These are phyloP conservation scores for Theobroma cacao DNA, from an alignment of 345 rosid genomes.

Conservation along the genomic window DNA sequence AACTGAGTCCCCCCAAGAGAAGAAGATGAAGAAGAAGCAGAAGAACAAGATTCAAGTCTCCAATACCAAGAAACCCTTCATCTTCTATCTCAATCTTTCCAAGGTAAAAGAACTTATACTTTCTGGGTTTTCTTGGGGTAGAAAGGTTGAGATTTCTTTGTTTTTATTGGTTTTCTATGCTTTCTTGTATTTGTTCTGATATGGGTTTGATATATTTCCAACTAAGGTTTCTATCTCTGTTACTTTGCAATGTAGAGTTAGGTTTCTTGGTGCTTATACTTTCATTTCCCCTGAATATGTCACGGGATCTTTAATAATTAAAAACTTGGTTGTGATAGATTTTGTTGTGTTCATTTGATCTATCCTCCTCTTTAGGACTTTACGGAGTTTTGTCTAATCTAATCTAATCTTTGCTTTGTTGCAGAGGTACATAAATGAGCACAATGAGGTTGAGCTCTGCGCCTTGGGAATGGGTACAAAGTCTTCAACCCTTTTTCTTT, in stretches of 20 bases:
- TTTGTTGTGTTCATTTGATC: too few relatives aligned
- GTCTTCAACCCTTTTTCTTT: not conserved
- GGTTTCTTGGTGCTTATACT: not conserved
- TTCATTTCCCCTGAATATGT: not conserved
- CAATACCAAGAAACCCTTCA: slow-evolving; percentile 36
- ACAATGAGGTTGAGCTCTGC: slow-evolving; percentile 34
- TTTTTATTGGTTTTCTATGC: not conserved
- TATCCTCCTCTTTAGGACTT: not conserved
- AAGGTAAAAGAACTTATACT: slow-evolving; percentile 16
- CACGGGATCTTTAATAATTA: not conserved
- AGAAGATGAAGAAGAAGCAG: slow-evolving; percentile 18
- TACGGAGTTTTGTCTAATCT: not conserved
- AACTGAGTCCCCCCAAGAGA: slow-evolving; percentile 2
- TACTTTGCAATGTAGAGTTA: not conserved
- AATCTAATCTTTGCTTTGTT: not conserved
- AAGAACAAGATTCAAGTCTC: slow-evolving; percentile 29
- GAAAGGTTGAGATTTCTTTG: not conserved
- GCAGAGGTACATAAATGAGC: slow-evolving; percentile 35
- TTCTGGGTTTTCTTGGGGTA: not conserved
- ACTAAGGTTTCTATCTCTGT: not conserved
- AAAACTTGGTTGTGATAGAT: too few relatives aligned
- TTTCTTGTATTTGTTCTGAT: not conserved
- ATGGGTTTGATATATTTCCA: not conserved
- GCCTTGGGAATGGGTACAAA: slow-evolving; percentile 40
- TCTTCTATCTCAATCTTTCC: slow-evolving; percentile 40